Conservation (phyloP, 306 rosid genomes). For the Cucumis hystrix region DNA sequence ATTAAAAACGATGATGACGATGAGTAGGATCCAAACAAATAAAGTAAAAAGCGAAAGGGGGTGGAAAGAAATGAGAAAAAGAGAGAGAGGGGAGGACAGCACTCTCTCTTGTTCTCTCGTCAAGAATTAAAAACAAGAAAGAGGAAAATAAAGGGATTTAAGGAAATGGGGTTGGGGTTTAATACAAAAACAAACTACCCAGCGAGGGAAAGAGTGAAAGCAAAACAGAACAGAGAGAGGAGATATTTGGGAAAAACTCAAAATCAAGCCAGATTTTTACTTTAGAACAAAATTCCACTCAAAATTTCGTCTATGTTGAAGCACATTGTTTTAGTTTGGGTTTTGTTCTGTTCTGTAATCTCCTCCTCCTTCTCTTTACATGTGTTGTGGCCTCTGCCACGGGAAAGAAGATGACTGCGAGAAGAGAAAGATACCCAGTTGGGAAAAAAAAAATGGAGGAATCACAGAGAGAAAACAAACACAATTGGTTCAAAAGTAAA, state of each 20-base stretch:
- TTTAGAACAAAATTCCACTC: background rate
- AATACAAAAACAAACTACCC: background rate
- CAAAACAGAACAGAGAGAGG: background rate
- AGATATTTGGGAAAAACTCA: background rate
- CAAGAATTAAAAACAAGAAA: background rate
- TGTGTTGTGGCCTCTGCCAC: background rate
- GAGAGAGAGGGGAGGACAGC: background rate
- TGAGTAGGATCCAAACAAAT: background rate
- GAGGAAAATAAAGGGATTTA: background rate
- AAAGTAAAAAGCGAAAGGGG: background rate
- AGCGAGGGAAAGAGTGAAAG: conserved; percentile 2
- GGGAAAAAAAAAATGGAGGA: background rate
- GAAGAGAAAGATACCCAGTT: background rate
- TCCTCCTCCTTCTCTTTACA: background rate
- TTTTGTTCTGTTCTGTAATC: background rate
- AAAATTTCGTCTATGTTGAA: background rate
- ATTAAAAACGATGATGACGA: conserved; percentile 9
- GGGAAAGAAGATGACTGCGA: background rate
- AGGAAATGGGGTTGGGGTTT: background rate
- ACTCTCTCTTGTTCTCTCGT: conserved; percentile 2
- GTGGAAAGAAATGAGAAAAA: background rate
- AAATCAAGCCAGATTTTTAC: conserved; percentile 1
- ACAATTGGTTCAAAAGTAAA: background rate
- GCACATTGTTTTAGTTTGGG: background rate
- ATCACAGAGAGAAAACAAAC: background rate